Evolutionary conservation across 1,139 yeast genomes (phyloP).

Genomic region (Scheffersomyces quercinus): DNA sequence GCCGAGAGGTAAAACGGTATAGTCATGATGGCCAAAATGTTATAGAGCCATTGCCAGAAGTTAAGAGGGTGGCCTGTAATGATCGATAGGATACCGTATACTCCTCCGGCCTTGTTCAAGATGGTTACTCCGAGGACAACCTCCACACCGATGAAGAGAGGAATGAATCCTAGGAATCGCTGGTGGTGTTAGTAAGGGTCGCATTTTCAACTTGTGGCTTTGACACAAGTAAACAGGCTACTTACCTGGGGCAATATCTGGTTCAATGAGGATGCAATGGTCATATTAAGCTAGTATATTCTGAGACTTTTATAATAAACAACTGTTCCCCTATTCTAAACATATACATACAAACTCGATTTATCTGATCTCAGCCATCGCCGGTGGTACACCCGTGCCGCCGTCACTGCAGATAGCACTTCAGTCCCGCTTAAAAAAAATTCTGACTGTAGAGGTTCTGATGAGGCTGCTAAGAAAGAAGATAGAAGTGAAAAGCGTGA

Average conservation of each 20-base stretch:
- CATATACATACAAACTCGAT: no score
- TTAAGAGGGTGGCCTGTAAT: conserved; percentile 88
- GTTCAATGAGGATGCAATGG: conserved; percentile 14
- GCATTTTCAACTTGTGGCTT: conserved; percentile 2
- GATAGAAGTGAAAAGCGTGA: no score
- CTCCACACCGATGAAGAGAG: conserved; percentile 88
- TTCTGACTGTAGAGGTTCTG: no score
- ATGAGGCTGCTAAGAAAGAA: no score
- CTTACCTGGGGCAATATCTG: conserved; percentile 30
- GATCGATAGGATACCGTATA: conserved; percentile 81
- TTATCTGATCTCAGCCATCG: no score
- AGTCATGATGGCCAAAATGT: conserved; percentile 61
- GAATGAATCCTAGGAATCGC: conserved; percentile 63
- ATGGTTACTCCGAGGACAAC: conserved; percentile 75
- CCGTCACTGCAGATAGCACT: no score
- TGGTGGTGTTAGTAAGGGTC: conserved; percentile 8
- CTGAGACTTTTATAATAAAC: no score
- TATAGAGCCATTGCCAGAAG: conserved; percentile 81
- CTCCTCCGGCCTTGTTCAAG: conserved; percentile 86
- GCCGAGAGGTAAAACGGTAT: conserved; percentile 72
- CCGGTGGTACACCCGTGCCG: no score
- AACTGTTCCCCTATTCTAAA: no score
- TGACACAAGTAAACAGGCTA: conserved; percentile 2
- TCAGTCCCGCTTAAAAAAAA: no score
- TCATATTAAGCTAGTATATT: conserved; percentile 7